Conservation (phyloP, 2,329 filamentous ascomycete genomes). For the Stemphylium lycopersici region DNA sequence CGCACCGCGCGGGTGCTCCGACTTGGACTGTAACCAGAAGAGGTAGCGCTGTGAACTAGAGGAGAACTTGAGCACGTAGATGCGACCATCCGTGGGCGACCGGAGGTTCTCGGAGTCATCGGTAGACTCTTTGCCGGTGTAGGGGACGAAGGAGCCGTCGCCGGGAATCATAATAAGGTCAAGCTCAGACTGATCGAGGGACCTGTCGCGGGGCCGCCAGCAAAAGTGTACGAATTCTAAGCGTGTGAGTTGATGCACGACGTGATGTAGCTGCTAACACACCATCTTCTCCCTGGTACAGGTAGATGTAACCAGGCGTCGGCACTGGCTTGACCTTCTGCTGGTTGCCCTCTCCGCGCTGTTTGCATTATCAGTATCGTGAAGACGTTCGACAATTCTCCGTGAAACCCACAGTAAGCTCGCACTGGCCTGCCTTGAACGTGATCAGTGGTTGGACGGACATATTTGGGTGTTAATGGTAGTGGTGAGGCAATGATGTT, state of each 20-base stretch:
- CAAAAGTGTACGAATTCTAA: constrained; percentile 92
- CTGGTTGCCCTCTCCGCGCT: constrained; percentile 34
- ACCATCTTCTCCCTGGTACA: constrained; percentile 87
- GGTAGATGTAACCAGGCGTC: constrained; percentile 85
- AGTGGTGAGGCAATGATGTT: constrained; percentile 17
- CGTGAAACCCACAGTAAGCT: constrained; percentile 71
- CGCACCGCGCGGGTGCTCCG: constrained; percentile 71
- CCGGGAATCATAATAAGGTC: constrained; percentile 93
- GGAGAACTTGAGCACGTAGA: constrained; percentile 91
- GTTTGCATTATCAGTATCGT: constrained; percentile 24
- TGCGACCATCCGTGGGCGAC: constrained; percentile 76
- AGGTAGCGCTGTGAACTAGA: constrained; percentile 90
- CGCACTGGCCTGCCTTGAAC: constrained; percentile 93
- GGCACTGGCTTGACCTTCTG: constrained; percentile 73
- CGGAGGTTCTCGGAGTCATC: constrained; percentile 65
- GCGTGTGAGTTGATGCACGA: constrained; percentile 18
- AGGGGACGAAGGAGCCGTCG: constrained; percentile 86
- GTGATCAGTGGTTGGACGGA: constrained; percentile 86
- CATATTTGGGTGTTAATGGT: constrained; percentile 59
- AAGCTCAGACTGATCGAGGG: constrained; percentile 75
- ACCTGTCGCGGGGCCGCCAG: constrained; percentile 82
- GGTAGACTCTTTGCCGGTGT: constrained; percentile 61
- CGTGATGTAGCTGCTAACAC: constrained; percentile 21
- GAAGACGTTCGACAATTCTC: background rate
- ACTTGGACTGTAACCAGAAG: constrained; percentile 95